A percentile compares a stretch with the other conserved stretches of the same genome.
Evolutionary conservation across 169 alveolate genomes (phyloP).

Genomic region (Cryptosporidium ryanae): DNA sequence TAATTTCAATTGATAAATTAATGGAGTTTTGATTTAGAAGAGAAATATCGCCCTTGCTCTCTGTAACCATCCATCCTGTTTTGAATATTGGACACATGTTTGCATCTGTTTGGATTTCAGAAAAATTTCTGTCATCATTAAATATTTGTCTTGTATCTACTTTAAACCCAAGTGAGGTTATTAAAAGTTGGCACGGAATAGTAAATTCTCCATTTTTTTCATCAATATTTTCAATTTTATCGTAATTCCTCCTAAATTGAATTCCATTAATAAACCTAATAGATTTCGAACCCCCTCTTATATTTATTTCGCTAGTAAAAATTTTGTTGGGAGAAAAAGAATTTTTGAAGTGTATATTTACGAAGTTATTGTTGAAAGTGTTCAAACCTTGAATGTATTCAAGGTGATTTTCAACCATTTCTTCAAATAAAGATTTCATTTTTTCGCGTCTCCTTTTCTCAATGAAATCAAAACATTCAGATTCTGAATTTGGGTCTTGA

Average conservation of each 20-base stretch:
- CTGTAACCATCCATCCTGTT: slow-evolving; percentile 70
- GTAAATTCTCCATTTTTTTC: neutral
- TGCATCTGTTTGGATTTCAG: neutral
- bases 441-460: slow-evolving; percentile 14
- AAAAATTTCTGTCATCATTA: neutral
- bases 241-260: slow-evolving; percentile 3
- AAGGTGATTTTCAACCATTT: slow-evolving; percentile 57
- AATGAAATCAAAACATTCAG: neutral
- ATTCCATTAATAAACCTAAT: slow-evolving; percentile 49
- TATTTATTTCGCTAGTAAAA: slow-evolving; percentile 23
- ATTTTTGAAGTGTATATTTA: slow-evolving; percentile 44
- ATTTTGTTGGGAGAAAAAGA: slow-evolving; percentile 17
- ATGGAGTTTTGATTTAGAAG: neutral
- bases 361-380: neutral
- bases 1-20: neutral
- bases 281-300: neutral
- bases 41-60: slow-evolving; percentile 55
- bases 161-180: slow-evolving; percentile 59
- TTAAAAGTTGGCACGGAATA: slow-evolving; percentile 62
- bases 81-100: slow-evolving; percentile 20
- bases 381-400: slow-evolving; percentile 6
- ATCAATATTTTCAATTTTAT: neutral
- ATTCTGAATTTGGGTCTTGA: neutral
- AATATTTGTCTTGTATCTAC: slow-evolving; percentile 14
- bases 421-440: slow-evolving; percentile 25